Evolutionary conservation across 306 rosid species (phyloP), one percentile per base, ranked within the genome.

Genomic region (Oxytropis ochrocephala): DNA sequence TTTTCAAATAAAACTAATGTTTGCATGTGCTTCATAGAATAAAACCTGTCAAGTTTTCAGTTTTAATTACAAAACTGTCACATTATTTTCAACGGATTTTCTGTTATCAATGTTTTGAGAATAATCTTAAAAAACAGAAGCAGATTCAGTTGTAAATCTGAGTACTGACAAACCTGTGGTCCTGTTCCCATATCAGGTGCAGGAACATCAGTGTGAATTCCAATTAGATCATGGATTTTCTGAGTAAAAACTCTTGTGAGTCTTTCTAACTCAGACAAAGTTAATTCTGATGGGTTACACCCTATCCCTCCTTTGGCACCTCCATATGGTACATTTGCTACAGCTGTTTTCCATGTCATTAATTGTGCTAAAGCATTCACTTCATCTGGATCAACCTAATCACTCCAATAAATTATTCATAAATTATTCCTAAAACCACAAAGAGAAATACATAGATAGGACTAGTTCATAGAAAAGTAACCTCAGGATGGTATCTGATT

Each of bases 141-240:
- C n/a, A n/a, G 19, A 65, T 54, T 74, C 16, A 55, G 14, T 6
- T 51, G 19, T 1, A 65, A 57, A 30, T 33, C 32, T 33, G n/a
- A 11, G 64, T 5, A 38, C n/a, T 57, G 44, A 59, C 65, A 33
- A 19, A 91, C 97, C 97, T 91, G 98, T 41, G 98, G 90, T 66
- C 96, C 96, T 3, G 98, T 93, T 53, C 98, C 98, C 98, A 93
- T 93, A 72, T 93, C 98, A 4, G 98, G 98, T 41, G 98, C 98
- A 0, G 98, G 98, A 29, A 93, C 96, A 79, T 93, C 98, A 1
- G 87, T 88, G 77, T 88, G 96, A 21, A 77, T 80, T 46, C 98
- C 97, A 10, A 93, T 81, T 29, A 93, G 79, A 77, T 93, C 98
- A 69, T 93, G 98, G 61, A 93, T 88, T 82, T 93, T 93, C 58